phyloP scores from a whole-genome alignment of 2,329 filamentous ascomycete species.

The Colletotrichum shisoi region DNA sequence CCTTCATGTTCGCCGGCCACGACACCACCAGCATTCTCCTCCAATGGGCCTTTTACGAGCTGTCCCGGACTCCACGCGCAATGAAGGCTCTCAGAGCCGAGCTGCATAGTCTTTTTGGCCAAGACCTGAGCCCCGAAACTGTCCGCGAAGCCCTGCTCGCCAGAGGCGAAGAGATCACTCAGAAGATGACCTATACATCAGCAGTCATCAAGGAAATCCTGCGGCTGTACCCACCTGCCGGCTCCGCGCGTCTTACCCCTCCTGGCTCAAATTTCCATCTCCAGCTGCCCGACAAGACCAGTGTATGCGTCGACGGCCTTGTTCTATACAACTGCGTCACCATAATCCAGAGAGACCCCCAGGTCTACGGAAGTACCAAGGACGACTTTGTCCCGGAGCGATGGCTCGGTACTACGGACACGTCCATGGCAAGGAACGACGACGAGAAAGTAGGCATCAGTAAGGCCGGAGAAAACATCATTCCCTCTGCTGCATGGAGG shows the following conservation, averaged over 20 bases:
- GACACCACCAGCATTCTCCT: conserved; percentile 52
- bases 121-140: conserved; percentile 43
- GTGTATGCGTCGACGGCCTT: conserved; percentile 47
- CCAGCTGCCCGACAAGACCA: conserved; percentile 43
- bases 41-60: conserved; percentile 51
- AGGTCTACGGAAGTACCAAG: conserved; percentile 49
- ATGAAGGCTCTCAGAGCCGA: conserved; percentile 47
- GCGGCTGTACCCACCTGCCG: conserved; percentile 48
- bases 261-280: conserved; percentile 46
- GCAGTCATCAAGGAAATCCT: conserved; percentile 53
- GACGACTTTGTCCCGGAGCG: conserved; percentile 53
- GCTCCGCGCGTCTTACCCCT: conserved; percentile 44
- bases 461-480: conserved; percentile 22
- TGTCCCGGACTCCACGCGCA: conserved; percentile 46
- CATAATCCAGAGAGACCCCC: conserved; percentile 49
- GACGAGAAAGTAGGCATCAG: conserved; percentile 25
- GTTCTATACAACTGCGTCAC: conserved; percentile 49
- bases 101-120: conserved; percentile 49
- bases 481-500: conserved; percentile 55
- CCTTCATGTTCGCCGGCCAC: conserved; percentile 54
- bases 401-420: conserved; percentile 48
- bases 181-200: conserved; percentile 48
- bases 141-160: conserved; percentile 44
- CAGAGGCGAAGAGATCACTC: conserved; percentile 46
- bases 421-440: conserved; percentile 41